Evolutionary conservation across 495 filamentous ascomycete species (phyloP).

Genomic region (Penicillium paradoxum): DNA sequence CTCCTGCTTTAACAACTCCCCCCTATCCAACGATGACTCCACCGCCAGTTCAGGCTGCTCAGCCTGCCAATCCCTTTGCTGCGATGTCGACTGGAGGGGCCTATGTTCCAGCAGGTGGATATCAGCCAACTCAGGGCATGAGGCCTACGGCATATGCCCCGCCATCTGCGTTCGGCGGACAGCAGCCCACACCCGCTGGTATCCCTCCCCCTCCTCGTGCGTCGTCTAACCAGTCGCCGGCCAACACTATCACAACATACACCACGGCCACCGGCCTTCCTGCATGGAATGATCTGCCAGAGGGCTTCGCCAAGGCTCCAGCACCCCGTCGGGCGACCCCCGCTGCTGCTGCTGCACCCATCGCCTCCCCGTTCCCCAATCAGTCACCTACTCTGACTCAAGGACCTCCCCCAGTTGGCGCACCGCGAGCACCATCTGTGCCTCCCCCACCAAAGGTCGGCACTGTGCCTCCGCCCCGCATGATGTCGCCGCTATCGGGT

Average conservation of each 20-base stretch:
- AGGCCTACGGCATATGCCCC: conserved; percentile 23
- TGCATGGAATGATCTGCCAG: conserved; percentile 93
- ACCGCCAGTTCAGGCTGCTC: conserved; percentile 25
- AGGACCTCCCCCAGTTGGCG: conserved; percentile 38
- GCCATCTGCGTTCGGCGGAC: conserved; percentile 39
- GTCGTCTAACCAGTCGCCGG: conserved; percentile 52
- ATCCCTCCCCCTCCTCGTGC: conserved; percentile 57
- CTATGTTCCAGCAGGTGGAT: conserved; percentile 36
- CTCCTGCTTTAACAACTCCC: conserved; percentile 26
- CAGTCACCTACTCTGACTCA: conserved; percentile 54
- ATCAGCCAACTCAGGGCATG: conserved; percentile 46
- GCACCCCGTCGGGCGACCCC: conserved; percentile 68
- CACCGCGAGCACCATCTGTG: conserved; percentile 45
- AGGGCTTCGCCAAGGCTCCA: conserved; percentile 69
- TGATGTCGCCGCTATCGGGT: conserved; percentile 48
- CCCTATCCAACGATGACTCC: no score
- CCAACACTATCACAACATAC: conserved; percentile 53
- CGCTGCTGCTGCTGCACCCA: conserved; percentile 47
- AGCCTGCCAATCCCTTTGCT: conserved; percentile 58
- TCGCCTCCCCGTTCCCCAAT: conserved; percentile 64
- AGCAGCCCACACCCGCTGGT: conserved; percentile 33
- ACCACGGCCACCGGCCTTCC: conserved; percentile 63
- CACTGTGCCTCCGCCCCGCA: conserved; percentile 43
- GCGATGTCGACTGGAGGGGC: conserved; percentile 37
- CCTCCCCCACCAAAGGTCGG: conserved; percentile 52